These are phyloP conservation scores for Colletotrichum shisoi DNA, from an alignment of 2,329 filamentous ascomycete genomes.

Conservation along the genomic window DNA sequence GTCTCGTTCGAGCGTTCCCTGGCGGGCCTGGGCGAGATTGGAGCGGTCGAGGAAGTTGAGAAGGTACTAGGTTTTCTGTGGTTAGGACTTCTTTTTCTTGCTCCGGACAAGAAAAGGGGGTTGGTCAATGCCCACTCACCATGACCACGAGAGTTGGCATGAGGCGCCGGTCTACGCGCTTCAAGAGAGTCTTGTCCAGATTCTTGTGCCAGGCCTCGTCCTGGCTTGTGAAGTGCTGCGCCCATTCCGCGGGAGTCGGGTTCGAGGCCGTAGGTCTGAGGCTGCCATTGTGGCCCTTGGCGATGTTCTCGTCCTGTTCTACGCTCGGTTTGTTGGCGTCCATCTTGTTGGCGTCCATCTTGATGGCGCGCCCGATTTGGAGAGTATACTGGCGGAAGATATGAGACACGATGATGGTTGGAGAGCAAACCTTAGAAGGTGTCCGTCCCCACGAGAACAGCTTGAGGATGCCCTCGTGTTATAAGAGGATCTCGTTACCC, in stretches of 20 bases:
- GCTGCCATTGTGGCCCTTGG: background rate
- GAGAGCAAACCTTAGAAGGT: background rate
- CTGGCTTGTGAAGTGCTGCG: constrained; percentile 21
- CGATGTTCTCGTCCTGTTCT: constrained; percentile 31
- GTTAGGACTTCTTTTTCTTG: constrained; percentile 41
- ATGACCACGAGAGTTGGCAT: constrained; percentile 60
- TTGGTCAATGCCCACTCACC: constrained; percentile 49
- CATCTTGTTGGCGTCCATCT: constrained; percentile 26
- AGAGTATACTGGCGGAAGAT: background rate
- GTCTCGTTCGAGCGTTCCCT: constrained; percentile 62
- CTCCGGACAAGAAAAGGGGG: constrained; percentile 42
- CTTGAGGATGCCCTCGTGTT: background rate
- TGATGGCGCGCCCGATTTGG: background rate
- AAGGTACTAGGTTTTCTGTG: constrained; percentile 44
- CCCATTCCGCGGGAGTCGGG: constrained; percentile 34
- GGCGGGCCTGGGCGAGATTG: constrained; percentile 63
- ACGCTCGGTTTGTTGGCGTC: constrained; percentile 26
- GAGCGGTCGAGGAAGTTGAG: constrained; percentile 63
- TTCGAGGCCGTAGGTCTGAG: constrained; percentile 26
- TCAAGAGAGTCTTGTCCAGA: constrained; percentile 47
- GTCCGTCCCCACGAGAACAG: background rate
- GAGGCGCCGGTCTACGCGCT: constrained; percentile 61
- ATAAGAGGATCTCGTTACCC: constrained; percentile 14
- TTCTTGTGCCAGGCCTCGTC: constrained; percentile 32
- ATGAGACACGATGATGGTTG: background rate